Evolutionary conservation across 768 basidiomycete genomes (phyloP).

Genomic region (Lactarius sanguifluus): DNA sequence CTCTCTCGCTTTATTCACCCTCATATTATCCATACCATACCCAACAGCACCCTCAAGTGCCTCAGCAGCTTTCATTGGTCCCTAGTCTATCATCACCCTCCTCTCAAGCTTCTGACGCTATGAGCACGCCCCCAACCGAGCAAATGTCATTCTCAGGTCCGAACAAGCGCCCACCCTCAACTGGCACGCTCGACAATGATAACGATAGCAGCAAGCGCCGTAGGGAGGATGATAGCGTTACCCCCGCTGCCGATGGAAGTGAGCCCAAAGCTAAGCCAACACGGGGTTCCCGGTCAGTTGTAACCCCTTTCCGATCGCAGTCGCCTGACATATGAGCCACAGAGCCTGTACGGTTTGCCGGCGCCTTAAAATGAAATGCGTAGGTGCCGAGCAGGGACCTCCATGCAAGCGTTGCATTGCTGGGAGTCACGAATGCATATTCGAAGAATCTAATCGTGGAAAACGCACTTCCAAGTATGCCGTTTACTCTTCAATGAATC

Average conservation of each 20-base stretch:
- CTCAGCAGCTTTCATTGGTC: conserved; percentile 51
- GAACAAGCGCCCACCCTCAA: conserved; percentile 34
- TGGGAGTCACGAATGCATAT: conserved; percentile 88
- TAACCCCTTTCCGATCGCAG: conserved; percentile 5
- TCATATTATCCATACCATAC: conserved; percentile 57
- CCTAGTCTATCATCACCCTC: conserved; percentile 74
- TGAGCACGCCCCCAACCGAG: conserved; percentile 73
- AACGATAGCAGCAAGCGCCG: conserved; percentile 39
- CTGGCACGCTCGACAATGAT: conserved; percentile 50
- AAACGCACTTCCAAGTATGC: conserved; percentile 81
- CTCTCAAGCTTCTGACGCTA: conserved; percentile 73
- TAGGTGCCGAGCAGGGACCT: conserved; percentile 85
- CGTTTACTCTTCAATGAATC: conserved; percentile 18
- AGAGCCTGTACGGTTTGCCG: conserved; percentile 93
- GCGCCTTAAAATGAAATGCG: conserved; percentile 91
- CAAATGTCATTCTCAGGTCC: conserved; percentile 48
- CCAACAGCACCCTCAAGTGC: conserved; percentile 47
- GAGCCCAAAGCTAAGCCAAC: conserved; percentile 80
- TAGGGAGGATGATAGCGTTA: conserved; percentile 55
- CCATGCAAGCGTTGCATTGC: conserved; percentile 85
- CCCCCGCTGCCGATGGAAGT: conserved; percentile 52
- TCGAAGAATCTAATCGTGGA: conserved; percentile 95
- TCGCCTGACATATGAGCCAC: conserved; percentile 28
- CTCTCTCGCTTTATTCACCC: conserved; percentile 64
- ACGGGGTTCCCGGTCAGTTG: conserved; percentile 70